Evolutionary conservation across 2,329 filamentous ascomycete genomes (phyloP).

Genomic region (Trematosphaeria pertusa): DNA sequence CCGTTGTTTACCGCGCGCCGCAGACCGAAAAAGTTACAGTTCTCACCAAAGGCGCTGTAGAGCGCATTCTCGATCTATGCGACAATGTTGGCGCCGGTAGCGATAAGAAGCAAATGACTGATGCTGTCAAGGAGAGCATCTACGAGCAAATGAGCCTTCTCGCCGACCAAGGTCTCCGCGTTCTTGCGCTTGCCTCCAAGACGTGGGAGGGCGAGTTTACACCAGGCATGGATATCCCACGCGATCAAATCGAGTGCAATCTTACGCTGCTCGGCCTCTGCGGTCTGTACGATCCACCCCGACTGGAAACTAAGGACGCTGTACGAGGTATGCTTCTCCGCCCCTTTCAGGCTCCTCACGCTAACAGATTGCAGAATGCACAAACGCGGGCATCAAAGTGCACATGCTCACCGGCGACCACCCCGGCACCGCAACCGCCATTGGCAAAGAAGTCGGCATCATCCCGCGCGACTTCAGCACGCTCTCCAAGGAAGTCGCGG

Average conservation of each 20-base stretch:
- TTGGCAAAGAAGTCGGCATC: slow-evolving; percentile 51
- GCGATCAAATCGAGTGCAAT: slow-evolving; percentile 10
- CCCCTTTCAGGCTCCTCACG: background rate
- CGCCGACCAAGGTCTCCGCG: slow-evolving; percentile 25
- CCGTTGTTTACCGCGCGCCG: slow-evolving; percentile 20
- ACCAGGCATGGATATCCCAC: slow-evolving; percentile 32
- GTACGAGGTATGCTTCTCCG: slow-evolving; percentile 32
- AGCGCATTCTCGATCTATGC: slow-evolving; percentile 23
- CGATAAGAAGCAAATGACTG: slow-evolving; percentile 9
- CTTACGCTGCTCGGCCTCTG: slow-evolving; percentile 66
- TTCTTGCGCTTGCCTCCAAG: slow-evolving; percentile 25
- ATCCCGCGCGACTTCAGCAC: slow-evolving; percentile 47
- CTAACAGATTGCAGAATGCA: slow-evolving; percentile 33
- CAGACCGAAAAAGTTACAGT: slow-evolving; percentile 2
- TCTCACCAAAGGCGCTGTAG: slow-evolving; percentile 29
- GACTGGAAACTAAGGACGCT: slow-evolving; percentile 71
- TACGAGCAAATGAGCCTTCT: slow-evolving; percentile 19
- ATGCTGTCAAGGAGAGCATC: slow-evolving; percentile 18
- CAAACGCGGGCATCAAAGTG: slow-evolving; percentile 49
- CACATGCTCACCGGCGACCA: slow-evolving; percentile 56
- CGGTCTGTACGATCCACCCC: slow-evolving; percentile 82
- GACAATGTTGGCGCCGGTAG: slow-evolving; percentile 10
- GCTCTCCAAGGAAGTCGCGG: slow-evolving; percentile 2
- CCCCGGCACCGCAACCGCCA: slow-evolving; percentile 49
- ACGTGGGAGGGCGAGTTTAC: slow-evolving; percentile 38